Evolutionary conservation across 441 rosid genomes (phyloP), one percentile per base, ranked within the genome.

Genomic region (Melastoma candidum): DNA sequence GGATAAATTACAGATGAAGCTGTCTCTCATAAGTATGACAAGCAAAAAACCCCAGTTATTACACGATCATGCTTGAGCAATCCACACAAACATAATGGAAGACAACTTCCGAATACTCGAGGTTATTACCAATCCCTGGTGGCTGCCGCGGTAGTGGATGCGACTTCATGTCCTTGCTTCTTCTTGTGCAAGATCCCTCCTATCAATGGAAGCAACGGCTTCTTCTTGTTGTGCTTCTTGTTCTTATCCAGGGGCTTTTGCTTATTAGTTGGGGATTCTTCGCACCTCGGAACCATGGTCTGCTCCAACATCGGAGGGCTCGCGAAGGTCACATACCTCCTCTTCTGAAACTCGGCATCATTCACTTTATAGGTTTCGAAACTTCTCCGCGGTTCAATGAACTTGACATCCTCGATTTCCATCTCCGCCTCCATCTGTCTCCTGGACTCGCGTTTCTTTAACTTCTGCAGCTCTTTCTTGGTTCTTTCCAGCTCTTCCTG

Each of bases 171-270:
- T 29, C 36, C 36, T 29, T 29, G 36, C 22, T 52, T 32, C 6
- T 44, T 52, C 55, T 36, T 52, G 45, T 43, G 41, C 44, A 52
- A 36, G 6, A 52, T 26, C 7, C 22, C 45, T 52, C 55, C 55
- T 3, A 52, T 25, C n/a, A 36, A 26, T 12, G 55, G 55, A 39
- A 52, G 36, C 46, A 52, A 52, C 12, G 55, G 43, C 46, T 36
- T 52, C 46, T 52, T 52, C 55, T 51, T 51, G 26, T 17, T 17
- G 22, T 17, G 22, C 22, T 17, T 17, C 22, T 17, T 17, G 22
- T 51, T 51, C 26, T 11, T 52, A 43, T 17, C 41, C 55, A 1
- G 4, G 13, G 7, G 36, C 12, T n/a, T 7, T 41, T 36, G 36
- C 55, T 26, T 44, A 29, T 12, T 7, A 0, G n/a, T 13, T 13